Evolutionary conservation across 768 basidiomycete genomes (phyloP).

Genomic region (Podaxis mareebaensis): DNA sequence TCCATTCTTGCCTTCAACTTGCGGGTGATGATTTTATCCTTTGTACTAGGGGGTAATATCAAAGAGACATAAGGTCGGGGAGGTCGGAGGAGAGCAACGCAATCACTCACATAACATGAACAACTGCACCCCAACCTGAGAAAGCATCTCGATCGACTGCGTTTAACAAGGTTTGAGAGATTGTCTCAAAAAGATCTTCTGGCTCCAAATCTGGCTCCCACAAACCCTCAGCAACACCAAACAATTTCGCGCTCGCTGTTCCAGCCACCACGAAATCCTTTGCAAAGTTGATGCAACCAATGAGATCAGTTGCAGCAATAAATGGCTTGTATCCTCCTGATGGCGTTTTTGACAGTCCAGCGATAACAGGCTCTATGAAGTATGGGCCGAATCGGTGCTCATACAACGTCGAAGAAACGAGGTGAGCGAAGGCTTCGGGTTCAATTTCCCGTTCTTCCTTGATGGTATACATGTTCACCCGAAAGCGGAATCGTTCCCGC

Average conservation of each 20-base stretch:
- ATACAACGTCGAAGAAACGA: constrained; percentile 94
- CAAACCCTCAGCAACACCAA: constrained; percentile 95
- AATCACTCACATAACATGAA: constrained; percentile 85
- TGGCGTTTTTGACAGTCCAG: constrained; percentile 77
- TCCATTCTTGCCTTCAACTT: constrained; percentile 93
- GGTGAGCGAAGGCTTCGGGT: constrained; percentile 93
- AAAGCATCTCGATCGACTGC: constrained; percentile 95
- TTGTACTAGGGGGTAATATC: constrained; percentile 48
- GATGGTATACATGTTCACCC: constrained; percentile 99
- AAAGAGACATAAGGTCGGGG: background rate
- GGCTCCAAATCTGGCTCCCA: constrained; percentile 98
- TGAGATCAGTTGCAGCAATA: constrained; percentile 93
- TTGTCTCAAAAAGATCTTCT: constrained; percentile 98
- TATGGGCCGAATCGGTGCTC: constrained; percentile 95
- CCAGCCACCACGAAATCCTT: constrained; percentile 98
- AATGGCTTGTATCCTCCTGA: constrained; percentile 82
- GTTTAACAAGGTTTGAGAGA: constrained; percentile 93
- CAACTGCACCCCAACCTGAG: constrained; percentile 95
- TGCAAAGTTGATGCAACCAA: constrained; percentile 90
- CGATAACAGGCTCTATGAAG: constrained; percentile 96
- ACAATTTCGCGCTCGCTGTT: constrained; percentile 88
- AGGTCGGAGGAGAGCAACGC: constrained; percentile 4
- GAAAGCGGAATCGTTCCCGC: constrained; percentile 87
- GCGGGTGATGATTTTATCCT: constrained; percentile 77
- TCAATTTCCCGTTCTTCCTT: constrained; percentile 98